Conservation (phyloP, 108 stramenopile species). For the Stephanodiscus minutulus region DNA sequence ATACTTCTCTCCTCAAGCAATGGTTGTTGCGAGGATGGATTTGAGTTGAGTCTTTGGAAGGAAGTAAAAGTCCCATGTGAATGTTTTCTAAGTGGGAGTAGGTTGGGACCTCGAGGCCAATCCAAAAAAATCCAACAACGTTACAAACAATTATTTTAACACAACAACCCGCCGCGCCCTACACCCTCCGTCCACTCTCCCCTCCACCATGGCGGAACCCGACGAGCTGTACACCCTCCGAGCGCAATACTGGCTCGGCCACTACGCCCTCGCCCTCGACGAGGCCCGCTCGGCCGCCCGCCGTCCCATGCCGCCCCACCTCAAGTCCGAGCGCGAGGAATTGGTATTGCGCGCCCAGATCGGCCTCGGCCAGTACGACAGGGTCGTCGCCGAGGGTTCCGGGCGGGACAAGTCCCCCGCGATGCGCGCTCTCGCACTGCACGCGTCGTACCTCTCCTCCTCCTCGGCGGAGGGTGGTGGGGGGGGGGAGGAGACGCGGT, state of each 20-base stretch:
- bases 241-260: conserved; percentile 97
- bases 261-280: conserved; percentile 87
- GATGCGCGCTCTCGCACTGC: conserved; percentile 74
- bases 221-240: conserved; percentile 99
- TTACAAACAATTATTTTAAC: too few relatives aligned
- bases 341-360: conserved; percentile 84
- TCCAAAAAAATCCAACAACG: too few relatives aligned
- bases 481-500: conserved; percentile 19
- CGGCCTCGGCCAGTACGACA: conserved; percentile 83
- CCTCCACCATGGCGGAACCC: conserved; percentile 89
- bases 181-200: too few relatives aligned
- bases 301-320: conserved; percentile 73
- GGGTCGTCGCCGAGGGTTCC: conserved; percentile 71
- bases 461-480: too few relatives aligned
- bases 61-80: too few relatives aligned
- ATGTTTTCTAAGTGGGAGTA: too few relatives aligned
- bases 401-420: conserved; percentile 50
- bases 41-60: too few relatives aligned
- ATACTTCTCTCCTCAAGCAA: too few relatives aligned
- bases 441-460: conserved; percentile 66
- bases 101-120: too few relatives aligned
- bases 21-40: too few relatives aligned
- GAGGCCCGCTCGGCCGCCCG: conserved; percentile 78
- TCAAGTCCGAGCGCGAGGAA: conserved; percentile 93
- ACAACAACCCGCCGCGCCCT: too few relatives aligned